These are phyloP conservation scores for Pseudovirgaria hyperparasitica DNA, from an alignment of 2,329 filamentous ascomycete species.

Conservation along the genomic window DNA sequence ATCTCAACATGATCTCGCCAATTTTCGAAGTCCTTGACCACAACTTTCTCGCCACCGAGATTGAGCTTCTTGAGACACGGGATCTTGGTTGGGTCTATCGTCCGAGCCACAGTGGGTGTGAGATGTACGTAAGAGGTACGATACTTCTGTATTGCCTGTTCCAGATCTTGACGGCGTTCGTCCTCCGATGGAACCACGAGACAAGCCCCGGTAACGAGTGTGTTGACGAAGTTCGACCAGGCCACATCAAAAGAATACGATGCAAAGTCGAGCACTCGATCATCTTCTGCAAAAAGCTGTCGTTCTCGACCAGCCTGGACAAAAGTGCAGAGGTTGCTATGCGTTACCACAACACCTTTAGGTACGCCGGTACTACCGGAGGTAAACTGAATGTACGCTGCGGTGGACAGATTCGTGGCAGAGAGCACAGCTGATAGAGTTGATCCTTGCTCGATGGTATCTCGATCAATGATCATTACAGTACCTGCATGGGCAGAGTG, in stretches of 20 bases:
- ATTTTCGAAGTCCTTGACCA: slow-evolving; percentile 23
- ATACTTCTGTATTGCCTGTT: slow-evolving; percentile 38
- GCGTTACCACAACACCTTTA: slow-evolving; percentile 51
- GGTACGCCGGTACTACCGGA: slow-evolving; percentile 30
- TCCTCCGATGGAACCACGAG: slow-evolving; percentile 44
- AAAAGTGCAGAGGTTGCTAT: slow-evolving; percentile 43
- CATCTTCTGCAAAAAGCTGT: slow-evolving; percentile 34
- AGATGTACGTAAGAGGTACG: slow-evolving; percentile 42
- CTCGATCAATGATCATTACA: slow-evolving; percentile 21
- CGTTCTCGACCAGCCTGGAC: slow-evolving; percentile 15
- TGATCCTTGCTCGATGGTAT: too few species aligned
- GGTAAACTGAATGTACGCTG: slow-evolving; percentile 52
- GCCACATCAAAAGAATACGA: slow-evolving; percentile 12
- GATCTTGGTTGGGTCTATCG: slow-evolving; percentile 27
- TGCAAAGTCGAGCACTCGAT: slow-evolving; percentile 18
- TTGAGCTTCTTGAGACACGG: slow-evolving; percentile 26
- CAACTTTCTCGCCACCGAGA: slow-evolving; percentile 29
- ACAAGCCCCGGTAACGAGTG: slow-evolving; percentile 35
- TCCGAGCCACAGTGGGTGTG: slow-evolving; percentile 44
- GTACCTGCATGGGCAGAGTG: too few species aligned
- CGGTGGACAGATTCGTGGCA: too few species aligned
- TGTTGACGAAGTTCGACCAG: slow-evolving; percentile 11
- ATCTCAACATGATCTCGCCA: slow-evolving; percentile 27
- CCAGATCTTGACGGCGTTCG: slow-evolving; percentile 40
- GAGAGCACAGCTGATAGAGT: too few species aligned